A percentile compares a stretch with the other conserved stretches of the same genome.
Conservation (phyloP, 495 filamentous ascomycete genomes). For the Copromyces sp. region DNA sequence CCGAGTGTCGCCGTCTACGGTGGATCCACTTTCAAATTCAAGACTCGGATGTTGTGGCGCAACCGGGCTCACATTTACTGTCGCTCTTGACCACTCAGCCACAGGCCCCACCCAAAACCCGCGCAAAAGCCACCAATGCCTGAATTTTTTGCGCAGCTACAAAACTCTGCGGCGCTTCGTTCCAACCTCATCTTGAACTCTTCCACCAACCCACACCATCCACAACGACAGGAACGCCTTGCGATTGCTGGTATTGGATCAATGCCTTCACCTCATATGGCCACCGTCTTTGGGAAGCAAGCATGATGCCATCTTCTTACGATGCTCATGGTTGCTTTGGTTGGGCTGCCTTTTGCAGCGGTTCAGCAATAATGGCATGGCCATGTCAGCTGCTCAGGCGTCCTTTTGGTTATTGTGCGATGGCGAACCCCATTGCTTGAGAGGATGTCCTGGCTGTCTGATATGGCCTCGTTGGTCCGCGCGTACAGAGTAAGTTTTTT, state of each 20-base stretch:
- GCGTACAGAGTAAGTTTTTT: constrained; percentile 8
- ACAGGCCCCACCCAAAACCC: background rate
- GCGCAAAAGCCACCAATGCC: constrained; percentile 1
- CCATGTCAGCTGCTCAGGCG: background rate
- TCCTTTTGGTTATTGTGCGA: background rate
- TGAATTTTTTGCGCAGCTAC: background rate
- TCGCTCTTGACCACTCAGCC: background rate
- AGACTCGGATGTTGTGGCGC: background rate
- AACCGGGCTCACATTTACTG: background rate
- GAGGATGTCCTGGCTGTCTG: background rate
- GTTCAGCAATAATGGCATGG: background rate
- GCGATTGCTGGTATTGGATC: background rate
- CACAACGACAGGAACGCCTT: background rate
- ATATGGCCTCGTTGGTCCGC: background rate
- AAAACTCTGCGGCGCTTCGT: background rate
- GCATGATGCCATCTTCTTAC: background rate
- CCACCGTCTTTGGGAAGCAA: background rate
- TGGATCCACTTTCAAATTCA: background rate
- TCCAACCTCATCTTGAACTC: background rate
- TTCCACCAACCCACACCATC: background rate
- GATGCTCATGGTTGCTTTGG: background rate
- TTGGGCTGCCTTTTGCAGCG: background rate
- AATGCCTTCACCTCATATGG: background rate
- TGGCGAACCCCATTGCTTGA: background rate
- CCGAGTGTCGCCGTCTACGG: background rate